Base-by-base conservation (phyloP, 2,329 filamentous ascomycete species). In the Xylariaceae sp. region DNA sequence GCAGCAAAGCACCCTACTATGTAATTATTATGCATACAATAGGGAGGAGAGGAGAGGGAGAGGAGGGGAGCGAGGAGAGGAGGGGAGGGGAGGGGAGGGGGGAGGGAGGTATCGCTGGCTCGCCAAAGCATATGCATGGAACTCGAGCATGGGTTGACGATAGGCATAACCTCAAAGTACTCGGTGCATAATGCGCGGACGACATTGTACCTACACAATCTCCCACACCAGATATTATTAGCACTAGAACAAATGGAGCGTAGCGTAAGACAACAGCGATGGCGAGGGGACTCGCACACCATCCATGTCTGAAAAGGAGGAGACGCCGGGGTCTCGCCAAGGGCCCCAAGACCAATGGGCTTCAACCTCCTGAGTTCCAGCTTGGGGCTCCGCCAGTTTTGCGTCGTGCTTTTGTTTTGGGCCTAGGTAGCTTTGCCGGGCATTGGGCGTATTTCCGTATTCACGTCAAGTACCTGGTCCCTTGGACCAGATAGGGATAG, bases 71-170 rank as follows among this genome's bases (percentile, higher is more conserved):
- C 19, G 19, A 19, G 19, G 19, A 19, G 19, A 19, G 19, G 19
- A 19, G 19, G 19, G 19, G 19, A 19, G 19, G 19, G 19, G 19
- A 19, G 19, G 19, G 19, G 19, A 19, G 19, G 19, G 19, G 19
- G 35, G 5, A 34, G 32, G 32, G 26, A 44, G 19, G 42, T 55
- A 41, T 43, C 41, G 46, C 32, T 51, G 12, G 49, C 45, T 41
- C 37, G 56, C 50, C 56, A 56, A 56, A 54, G 39, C 29, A 9
- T 31, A 53, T 58, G 56, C 53, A 58, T 58, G 56, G 53, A 43
- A 58, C 56, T 56, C 56, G 50, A 54, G 54, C 27, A 3, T 50
- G 53, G 29, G 44, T 50, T 47, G 42, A 43, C 30, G 47, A 34
- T 46, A 37, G 35, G 35, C 12, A 37, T 37, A 37, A 37, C 35